phyloP scores from a whole-genome alignment of 2,329 filamentous ascomycete species.

The Plenodomus tracheiphilus region DNA sequence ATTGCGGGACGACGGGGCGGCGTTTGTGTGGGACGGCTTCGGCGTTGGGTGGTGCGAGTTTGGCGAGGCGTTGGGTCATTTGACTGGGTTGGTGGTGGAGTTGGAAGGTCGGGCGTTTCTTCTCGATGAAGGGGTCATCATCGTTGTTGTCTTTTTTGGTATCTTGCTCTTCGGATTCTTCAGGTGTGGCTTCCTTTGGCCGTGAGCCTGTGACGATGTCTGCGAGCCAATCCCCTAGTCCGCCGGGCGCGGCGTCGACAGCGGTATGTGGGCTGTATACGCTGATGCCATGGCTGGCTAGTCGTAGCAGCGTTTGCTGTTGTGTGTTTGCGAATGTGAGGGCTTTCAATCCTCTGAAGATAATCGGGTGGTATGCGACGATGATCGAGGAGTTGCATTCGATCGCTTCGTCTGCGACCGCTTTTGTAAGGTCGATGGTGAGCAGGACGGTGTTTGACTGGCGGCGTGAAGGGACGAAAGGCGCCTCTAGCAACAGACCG shows the following conservation, averaged over 20 bases:
- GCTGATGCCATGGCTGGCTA: constrained; percentile 85
- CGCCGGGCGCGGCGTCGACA: constrained; percentile 80
- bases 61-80: constrained; percentile 41
- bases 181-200: constrained; percentile 14
- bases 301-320: constrained; percentile 78
- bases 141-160: constrained; percentile 23
- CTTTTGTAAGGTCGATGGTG: constrained; percentile 87
- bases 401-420: constrained; percentile 90
- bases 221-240: constrained; percentile 92
- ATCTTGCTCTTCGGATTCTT: constrained; percentile 6
- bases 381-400: constrained; percentile 74
- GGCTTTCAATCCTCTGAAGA: constrained; percentile 90
- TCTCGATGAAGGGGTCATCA: constrained; percentile 44
- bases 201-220: constrained; percentile 72
- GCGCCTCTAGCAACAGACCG: constrained; percentile 74
- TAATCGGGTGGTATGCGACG: constrained; percentile 94
- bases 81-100: constrained; percentile 56
- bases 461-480: constrained; percentile 59
- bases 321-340: constrained; percentile 83
- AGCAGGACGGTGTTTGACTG: constrained; percentile 72
- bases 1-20: constrained; percentile 57
- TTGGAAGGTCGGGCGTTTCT: constrained; percentile 48
- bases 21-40: constrained; percentile 51
- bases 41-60: constrained; percentile 6
- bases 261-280: constrained; percentile 97